Conservation (phyloP, 148 eudicot species). For the Salicornia ramosissima region DNA sequence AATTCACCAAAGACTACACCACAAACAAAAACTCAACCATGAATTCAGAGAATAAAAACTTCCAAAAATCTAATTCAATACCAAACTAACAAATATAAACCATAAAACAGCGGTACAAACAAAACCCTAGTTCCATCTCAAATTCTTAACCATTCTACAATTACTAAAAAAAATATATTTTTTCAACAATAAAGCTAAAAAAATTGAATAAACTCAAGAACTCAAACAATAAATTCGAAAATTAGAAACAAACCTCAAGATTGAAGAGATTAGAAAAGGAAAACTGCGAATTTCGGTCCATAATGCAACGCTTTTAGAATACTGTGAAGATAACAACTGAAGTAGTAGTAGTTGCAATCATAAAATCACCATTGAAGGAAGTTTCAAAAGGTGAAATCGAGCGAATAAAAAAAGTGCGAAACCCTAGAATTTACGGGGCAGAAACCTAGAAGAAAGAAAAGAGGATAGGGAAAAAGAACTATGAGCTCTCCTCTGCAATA, state of each 20-base stretch:
- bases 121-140: slow-evolving; percentile 12
- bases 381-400: background rate
- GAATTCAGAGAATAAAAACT: background rate
- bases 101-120: too few species aligned
- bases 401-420: background rate
- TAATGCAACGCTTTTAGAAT: background rate
- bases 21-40: slow-evolving; percentile 4
- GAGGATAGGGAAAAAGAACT: slow-evolving; percentile 17
- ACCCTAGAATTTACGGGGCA: background rate
- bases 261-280: slow-evolving; percentile 72
- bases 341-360: background rate
- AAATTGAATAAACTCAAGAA: background rate
- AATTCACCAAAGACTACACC: slow-evolving; percentile 87
- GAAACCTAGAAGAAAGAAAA: slow-evolving; percentile 33
- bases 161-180: slow-evolving; percentile 13
- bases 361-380: background rate
- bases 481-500: background rate
- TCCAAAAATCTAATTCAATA: slow-evolving; percentile 7
- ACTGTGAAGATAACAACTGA: background rate
- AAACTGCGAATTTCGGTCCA: slow-evolving; percentile 20
- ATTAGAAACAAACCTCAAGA: slow-evolving; percentile 59
- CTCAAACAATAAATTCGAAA: slow-evolving; percentile 9
- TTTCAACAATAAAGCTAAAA: background rate
- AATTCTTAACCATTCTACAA: background rate
- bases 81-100: slow-evolving; percentile 8